Conservation (phyloP, 2,329 filamentous ascomycete species). For the Fusarium sp. region DNA sequence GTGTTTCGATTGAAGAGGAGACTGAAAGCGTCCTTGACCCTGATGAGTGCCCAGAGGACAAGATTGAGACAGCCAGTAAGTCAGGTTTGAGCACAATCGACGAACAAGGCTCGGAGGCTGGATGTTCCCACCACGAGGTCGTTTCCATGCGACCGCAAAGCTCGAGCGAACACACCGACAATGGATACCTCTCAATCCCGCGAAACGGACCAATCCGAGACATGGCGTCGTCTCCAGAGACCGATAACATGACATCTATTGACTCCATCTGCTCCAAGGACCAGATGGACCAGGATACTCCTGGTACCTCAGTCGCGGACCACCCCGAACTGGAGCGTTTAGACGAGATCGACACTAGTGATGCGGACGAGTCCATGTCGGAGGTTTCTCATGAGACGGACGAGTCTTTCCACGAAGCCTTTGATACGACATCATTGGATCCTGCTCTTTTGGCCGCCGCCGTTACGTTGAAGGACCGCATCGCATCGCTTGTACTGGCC, state of each 20-base stretch:
- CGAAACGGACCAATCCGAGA: not conserved
- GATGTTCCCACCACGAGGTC: slow-evolving; percentile 2
- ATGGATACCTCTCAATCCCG: not conserved
- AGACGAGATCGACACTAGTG: slow-evolving; percentile 10
- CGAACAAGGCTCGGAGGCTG: slow-evolving; percentile 17
- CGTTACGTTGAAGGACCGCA: slow-evolving; percentile 16
- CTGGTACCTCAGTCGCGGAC: slow-evolving; percentile 6
- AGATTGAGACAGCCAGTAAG: not conserved
- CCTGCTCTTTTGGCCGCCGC: not conserved
- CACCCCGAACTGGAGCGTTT: not conserved
- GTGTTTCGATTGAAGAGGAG: not conserved
- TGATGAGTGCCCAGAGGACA: not conserved
- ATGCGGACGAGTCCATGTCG: slow-evolving; percentile 20
- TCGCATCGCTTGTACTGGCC: slow-evolving; percentile 3
- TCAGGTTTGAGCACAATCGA: slow-evolving; percentile 20
- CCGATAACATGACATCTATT: not conserved
- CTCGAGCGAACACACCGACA: not conserved
- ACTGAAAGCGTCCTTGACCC: not conserved
- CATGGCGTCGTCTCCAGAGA: not conserved
- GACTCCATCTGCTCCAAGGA: not conserved
- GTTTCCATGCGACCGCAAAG: not conserved
- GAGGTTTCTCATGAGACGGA: slow-evolving; percentile 20
- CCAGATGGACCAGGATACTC: not conserved
- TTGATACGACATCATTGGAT: slow-evolving; percentile 13
- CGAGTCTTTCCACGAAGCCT: slow-evolving; percentile 22